Conservation (phyloP, 2,329 filamentous ascomycete genomes). For the Pestalotiopsis sp. region DNA sequence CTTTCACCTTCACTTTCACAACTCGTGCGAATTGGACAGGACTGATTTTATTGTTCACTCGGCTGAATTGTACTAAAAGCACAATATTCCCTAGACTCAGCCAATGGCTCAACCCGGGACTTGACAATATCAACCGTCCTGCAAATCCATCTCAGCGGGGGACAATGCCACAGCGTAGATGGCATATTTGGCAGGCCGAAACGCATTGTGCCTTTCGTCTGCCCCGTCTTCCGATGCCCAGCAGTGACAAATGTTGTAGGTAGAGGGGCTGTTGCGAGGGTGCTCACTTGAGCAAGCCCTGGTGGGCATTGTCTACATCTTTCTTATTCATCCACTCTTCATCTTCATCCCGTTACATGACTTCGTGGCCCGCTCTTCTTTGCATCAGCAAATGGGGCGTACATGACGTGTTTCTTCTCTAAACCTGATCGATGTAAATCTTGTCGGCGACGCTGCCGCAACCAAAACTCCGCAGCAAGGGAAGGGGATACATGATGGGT, state of each 20-base stretch:
- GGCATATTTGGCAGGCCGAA: background rate
- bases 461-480: constrained; percentile 35
- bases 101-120: background rate
- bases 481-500: constrained; percentile 22
- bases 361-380: constrained; percentile 30
- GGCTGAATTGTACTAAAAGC: constrained; percentile 6
- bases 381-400: constrained; percentile 27
- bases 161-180: background rate
- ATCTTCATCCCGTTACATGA: constrained; percentile 34
- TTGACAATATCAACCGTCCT: background rate
- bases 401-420: constrained; percentile 38
- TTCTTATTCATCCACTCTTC: constrained; percentile 9
- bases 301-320: background rate
- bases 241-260: background rate
- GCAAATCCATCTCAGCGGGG: background rate
- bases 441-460: constrained; percentile 33
- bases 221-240: constrained; percentile 3
- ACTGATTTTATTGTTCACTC: constrained; percentile 1
- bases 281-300: constrained; percentile 11
- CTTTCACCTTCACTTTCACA: background rate
- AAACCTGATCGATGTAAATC: constrained; percentile 30
- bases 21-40: background rate
- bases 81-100: background rate
- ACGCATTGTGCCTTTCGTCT: constrained; percentile 6
- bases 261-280: background rate